Conservation (phyloP, 2,329 filamentous ascomycete genomes). For the Alternaria triticimaculans region DNA sequence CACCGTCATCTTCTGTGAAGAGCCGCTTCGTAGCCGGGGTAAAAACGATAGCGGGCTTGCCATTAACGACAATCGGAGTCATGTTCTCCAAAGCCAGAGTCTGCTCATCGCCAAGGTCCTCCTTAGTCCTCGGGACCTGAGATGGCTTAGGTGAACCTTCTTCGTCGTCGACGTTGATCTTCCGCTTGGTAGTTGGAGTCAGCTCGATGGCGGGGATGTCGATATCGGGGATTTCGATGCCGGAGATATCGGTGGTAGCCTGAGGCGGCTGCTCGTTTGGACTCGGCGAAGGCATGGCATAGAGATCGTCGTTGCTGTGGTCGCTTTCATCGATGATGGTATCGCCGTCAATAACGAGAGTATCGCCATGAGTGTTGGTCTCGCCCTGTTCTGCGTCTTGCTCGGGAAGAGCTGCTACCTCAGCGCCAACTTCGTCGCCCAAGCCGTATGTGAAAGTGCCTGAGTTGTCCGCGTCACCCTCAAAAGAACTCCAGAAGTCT, state of each 20-base stretch:
- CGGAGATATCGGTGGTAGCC: not conserved
- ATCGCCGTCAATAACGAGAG: not conserved
- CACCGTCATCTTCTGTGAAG: not conserved
- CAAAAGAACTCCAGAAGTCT: not conserved
- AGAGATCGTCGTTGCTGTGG: not conserved
- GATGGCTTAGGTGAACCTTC: not conserved
- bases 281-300: not conserved
- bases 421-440: not conserved
- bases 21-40: not conserved
- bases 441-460: not conserved
- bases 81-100: not conserved
- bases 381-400: not conserved
- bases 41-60: not conserved
- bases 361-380: not conserved
- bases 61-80: not conserved
- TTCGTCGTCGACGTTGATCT: fast-evolving
- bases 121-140: not conserved
- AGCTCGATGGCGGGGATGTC: not conserved
- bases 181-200: not conserved
- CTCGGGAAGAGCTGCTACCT: too few relatives aligned
- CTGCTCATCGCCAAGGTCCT: not conserved
- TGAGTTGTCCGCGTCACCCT: not conserved
- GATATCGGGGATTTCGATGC: not conserved
- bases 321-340: not conserved
- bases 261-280: not conserved